These are phyloP conservation scores for Wickerhamiella galacta DNA, from an alignment of 805 yeast species.

Conservation along the genomic window DNA sequence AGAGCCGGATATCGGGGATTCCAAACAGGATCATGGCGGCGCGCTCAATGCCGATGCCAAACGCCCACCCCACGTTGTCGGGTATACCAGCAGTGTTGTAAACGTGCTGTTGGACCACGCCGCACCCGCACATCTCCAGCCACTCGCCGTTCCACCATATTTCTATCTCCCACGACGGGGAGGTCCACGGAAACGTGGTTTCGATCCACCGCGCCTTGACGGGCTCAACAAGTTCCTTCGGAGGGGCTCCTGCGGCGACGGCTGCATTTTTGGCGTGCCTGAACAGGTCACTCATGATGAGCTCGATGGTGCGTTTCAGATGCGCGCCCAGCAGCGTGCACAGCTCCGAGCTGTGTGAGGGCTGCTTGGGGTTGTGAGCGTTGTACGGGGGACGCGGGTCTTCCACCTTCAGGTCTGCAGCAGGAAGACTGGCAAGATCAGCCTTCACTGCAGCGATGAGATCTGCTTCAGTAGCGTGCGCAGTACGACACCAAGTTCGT, in stretches of 20 bases:
- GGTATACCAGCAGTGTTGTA: constrained; percentile 51
- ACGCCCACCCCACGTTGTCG: constrained; percentile 80
- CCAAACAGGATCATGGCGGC: constrained; percentile 92
- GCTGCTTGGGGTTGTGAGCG: constrained; percentile 63
- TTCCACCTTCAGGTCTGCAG: constrained; percentile 52
- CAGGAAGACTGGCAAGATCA: constrained; percentile 53
- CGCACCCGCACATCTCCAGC: constrained; percentile 95
- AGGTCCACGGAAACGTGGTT: constrained; percentile 94
- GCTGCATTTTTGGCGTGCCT: constrained; percentile 46
- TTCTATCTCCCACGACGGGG: constrained; percentile 96
- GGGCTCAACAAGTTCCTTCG: constrained; percentile 51
- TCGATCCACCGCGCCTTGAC: constrained; percentile 85
- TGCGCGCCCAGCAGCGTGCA: constrained; percentile 56
- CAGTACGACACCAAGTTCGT: constrained; percentile 52
- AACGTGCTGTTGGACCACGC: constrained; percentile 69
- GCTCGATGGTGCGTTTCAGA: constrained; percentile 72
- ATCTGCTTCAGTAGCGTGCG: constrained; percentile 22
- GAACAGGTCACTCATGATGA: constrained; percentile 68
- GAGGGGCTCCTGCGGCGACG: constrained; percentile 38
- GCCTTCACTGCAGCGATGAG: constrained; percentile 31
- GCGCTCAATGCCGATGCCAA: constrained; percentile 89
- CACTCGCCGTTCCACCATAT: constrained; percentile 98
- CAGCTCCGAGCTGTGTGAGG: constrained; percentile 52
- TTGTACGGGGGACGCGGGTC: constrained; percentile 48
- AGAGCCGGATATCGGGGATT: constrained; percentile 83